phyloP scores from a whole-genome alignment of 129 eudicot species.

The Mikania micrantha region DNA sequence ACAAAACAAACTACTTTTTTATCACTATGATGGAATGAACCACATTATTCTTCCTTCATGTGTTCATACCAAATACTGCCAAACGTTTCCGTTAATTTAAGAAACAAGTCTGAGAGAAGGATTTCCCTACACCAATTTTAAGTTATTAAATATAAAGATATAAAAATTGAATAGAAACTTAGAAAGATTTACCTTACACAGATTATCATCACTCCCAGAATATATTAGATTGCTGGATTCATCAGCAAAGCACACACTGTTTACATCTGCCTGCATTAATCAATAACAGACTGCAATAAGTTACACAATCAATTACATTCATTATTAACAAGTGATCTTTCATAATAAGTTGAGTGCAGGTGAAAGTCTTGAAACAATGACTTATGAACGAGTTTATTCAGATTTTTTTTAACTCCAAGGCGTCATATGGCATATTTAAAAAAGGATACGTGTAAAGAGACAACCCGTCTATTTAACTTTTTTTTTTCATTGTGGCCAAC shows the following conservation, averaged over 20 bases:
- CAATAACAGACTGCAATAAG: conserved; percentile 5
- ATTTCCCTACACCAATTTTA: background rate
- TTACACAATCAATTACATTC: background rate
- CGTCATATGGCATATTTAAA: background rate
- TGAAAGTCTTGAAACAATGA: background rate
- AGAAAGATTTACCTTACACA: conserved; percentile 62
- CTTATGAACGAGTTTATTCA: background rate
- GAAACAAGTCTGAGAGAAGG: background rate
- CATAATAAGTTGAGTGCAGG: background rate
- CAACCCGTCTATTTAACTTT: background rate
- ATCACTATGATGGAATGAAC: background rate
- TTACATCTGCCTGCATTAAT: conserved; percentile 84
- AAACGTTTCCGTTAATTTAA: background rate
- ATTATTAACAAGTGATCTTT: background rate
- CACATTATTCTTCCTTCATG: background rate
- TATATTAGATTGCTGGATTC: conserved; percentile 79
- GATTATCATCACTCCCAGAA: conserved; percentile 91
- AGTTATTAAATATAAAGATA: background rate
- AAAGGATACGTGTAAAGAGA: background rate
- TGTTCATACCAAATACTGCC: background rate
- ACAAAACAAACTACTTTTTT: background rate
- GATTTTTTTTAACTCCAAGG: background rate
- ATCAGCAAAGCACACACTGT: conserved; percentile 93
- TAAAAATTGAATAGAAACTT: background rate
- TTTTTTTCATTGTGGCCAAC: background rate